Conservation (phyloP, 2,329 filamentous ascomycete genomes). For the Dactylellina drechsleri region DNA sequence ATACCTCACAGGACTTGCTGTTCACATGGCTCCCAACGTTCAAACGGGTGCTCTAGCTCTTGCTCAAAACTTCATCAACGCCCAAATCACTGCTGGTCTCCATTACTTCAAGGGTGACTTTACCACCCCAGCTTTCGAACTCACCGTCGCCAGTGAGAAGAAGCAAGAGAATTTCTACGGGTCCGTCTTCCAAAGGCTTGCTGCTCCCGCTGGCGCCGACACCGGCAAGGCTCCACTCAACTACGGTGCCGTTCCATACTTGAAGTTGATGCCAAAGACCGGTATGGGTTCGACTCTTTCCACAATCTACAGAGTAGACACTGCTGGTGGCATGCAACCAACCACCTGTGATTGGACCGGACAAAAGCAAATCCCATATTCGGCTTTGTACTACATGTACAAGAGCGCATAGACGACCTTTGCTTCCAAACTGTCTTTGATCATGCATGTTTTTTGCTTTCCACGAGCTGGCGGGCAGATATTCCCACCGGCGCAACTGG, state of each 20-base stretch:
- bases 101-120: conserved; percentile 81
- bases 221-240: conserved; percentile 62
- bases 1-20: conserved; percentile 73
- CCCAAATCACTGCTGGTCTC: conserved; percentile 73
- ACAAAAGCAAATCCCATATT: conserved; percentile 31
- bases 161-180: conserved; percentile 66
- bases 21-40: conserved; percentile 66
- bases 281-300: conserved; percentile 62
- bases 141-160: conserved; percentile 61
- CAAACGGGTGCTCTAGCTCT: conserved; percentile 63
- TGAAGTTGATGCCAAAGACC: conserved; percentile 75
- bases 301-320: conserved; percentile 84
- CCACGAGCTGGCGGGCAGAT: conserved; percentile 13
- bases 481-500: conserved; percentile 20
- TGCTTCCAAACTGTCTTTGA: conserved; percentile 3
- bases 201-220: conserved; percentile 61
- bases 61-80: conserved; percentile 64
- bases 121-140: conserved; percentile 81
- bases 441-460: not conserved
- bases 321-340: conserved; percentile 81
- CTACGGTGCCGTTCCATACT: conserved; percentile 79
- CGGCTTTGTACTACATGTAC: conserved; percentile 47
- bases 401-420: conserved; percentile 5
- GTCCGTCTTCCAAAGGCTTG: conserved; percentile 71
- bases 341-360: conserved; percentile 70